Base-by-base conservation (phyloP, 2,329 filamentous ascomycete species). In the Fusarium fujikuroi region DNA sequence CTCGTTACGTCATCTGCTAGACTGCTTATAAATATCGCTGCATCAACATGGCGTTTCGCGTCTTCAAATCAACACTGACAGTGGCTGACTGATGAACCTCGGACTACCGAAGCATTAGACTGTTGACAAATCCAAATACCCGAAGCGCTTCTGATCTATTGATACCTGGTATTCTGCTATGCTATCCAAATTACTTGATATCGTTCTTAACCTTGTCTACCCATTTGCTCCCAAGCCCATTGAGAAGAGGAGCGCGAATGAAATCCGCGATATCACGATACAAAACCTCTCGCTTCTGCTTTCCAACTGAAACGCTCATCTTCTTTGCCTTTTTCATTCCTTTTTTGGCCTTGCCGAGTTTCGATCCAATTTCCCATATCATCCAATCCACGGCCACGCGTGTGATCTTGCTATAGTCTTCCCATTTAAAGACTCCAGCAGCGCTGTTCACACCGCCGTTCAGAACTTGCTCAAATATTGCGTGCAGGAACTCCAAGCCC, bases 21-120 rank as follows among this genome's bases (percentile, higher is more conserved):
- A n/a, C 12, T n/a, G 39, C 71, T 73, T 73, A 73, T 73, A 74
- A 73, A 73, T 74, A 43, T 30, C 9, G 16, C 23, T 49, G 32
- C 42, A 49, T 28, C 23, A 12, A 10, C 5, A 34, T 25, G 16
- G 19, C 23, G 14, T 36, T 36, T 58, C 23, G 40, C 39, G 53
- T 36, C 40, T 58, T 58, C 39, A 25, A 47, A 46, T 25, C 30
- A 59, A 59, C 23, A 9, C 32, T 25, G 56, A 59, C 23, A 8
- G 14, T 15, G 15, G 25, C 32, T 59, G 23, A 52, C 43, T 39
- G 43, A 59, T 58, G n/a, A 28, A 28, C 30, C 14, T 58, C 23
- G 32, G 54, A 49, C 40, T n/a, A n/a, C 43, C 28, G 32, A 36
- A 28, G 19, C 23, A 53, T n/a, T 25, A 9, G 10, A 7, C 42